A percentile compares a stretch with the other conserved stretches of the same genome.
Conservation (phyloP, 345 rosid genomes). For the Rhodomyrtus tomentosa region DNA sequence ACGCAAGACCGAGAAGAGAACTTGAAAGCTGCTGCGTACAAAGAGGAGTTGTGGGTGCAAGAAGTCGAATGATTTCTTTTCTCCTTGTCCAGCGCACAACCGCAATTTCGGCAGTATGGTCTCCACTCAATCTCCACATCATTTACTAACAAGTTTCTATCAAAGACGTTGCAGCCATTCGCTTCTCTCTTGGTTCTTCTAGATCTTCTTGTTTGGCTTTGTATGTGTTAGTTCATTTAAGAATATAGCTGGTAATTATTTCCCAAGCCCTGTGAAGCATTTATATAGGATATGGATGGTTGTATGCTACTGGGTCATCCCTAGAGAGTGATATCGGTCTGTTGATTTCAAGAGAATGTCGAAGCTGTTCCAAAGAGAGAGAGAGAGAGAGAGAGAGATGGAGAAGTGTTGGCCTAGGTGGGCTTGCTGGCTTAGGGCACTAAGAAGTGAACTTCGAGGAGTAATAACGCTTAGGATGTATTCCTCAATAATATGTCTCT, state of each 20-base stretch:
- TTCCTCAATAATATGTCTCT: neutral
- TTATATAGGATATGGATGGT: neutral
- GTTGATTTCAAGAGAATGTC: neutral
- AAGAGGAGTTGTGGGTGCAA: neutral
- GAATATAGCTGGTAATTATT: neutral
- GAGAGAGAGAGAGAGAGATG: too few species aligned
- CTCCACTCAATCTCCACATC: neutral
- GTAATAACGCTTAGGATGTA: neutral
- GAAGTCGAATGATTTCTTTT: neutral
- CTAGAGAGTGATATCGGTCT: neutral
- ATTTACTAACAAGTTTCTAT: neutral
- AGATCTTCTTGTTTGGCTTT: neutral
- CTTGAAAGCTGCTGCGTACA: neutral
- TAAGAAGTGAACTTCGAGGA: neutral
- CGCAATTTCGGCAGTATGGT: slow-evolving; percentile 4
- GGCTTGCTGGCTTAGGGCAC: too few species aligned
- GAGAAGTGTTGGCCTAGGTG: too few species aligned
- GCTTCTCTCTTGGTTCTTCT: neutral
- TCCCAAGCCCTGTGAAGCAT: neutral
- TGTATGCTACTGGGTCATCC: neutral
- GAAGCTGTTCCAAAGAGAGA: neutral
- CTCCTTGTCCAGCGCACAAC: slow-evolving; percentile 2
- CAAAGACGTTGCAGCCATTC: neutral
- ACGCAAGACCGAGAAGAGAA: neutral
- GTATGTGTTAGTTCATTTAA: neutral